These are phyloP conservation scores for Cutaneotrichosporon mucoides DNA, from an alignment of 1,284 basidiomycete species.

Conservation along the genomic window DNA sequence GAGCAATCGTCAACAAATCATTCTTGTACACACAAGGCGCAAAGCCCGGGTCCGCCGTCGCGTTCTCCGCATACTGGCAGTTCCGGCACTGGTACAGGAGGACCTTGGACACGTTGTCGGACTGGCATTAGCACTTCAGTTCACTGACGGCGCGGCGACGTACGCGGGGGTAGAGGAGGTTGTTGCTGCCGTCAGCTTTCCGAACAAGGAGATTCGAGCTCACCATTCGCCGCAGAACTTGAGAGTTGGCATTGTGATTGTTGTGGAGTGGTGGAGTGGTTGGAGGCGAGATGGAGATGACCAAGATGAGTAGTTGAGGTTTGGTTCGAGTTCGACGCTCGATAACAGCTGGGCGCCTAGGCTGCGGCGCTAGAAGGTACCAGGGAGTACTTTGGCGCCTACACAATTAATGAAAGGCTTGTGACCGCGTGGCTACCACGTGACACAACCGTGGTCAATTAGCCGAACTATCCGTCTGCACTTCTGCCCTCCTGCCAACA, in stretches of 20 bases:
- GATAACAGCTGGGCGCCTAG: too few relatives aligned
- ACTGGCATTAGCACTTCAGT: conserved; percentile 38
- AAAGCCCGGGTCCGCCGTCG: conserved; percentile 56
- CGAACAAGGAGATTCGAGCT: conserved; percentile 8
- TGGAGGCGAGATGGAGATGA: neutral
- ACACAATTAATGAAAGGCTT: neutral
- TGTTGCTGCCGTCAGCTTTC: conserved; percentile 58
- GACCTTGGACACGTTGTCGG: conserved; percentile 76
- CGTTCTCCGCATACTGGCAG: conserved; percentile 81
- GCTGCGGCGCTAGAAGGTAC: too few relatives aligned
- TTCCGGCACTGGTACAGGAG: conserved; percentile 93
- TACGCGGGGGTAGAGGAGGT: conserved; percentile 77
- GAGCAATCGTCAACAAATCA: conserved; percentile 87
- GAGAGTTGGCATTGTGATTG: conserved; percentile 52
- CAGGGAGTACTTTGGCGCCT: too few relatives aligned
- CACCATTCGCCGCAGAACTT: conserved; percentile 81
- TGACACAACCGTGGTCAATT: too few relatives aligned
- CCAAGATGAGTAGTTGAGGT: neutral
- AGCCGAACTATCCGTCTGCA: too few relatives aligned
- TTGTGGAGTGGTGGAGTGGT: neutral
- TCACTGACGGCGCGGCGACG: conserved; percentile 8
- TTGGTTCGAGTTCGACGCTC: neutral
- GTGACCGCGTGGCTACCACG: too few relatives aligned
- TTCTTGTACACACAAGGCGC: conserved; percentile 84
- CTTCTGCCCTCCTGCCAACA: too few relatives aligned